A percentile compares a stretch with the other conserved stretches of the same genome.
Evolutionary conservation across 805 yeast genomes (phyloP).

Genomic region (Candida berthetii): DNA sequence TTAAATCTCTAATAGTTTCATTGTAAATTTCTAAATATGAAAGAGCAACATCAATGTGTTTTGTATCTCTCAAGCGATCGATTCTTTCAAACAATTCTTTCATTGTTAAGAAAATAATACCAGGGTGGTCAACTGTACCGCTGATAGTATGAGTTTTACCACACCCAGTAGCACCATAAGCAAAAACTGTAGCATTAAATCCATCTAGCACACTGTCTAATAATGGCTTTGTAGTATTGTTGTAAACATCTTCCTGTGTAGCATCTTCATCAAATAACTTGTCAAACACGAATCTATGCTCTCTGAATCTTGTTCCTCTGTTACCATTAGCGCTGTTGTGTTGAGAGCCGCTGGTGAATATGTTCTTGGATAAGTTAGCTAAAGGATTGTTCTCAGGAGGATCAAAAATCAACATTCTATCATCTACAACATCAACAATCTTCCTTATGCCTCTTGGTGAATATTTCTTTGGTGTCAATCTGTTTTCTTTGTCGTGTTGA

Average conservation of each 20-base stretch:
- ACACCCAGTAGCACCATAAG: constrained; percentile 97
- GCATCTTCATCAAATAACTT: constrained; percentile 61
- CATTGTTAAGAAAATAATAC: constrained; percentile 75
- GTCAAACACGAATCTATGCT: constrained; percentile 81
- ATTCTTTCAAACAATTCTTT: constrained; percentile 64
- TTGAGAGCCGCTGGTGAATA: constrained; percentile 26
- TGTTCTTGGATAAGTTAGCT: constrained; percentile 21
- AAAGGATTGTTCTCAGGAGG: constrained; percentile 70
- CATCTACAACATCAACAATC: constrained; percentile 76
- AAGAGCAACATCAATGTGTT: constrained; percentile 52
- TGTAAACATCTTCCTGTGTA: constrained; percentile 62
- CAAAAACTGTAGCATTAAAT: constrained; percentile 85
- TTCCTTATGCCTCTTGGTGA: constrained; percentile 54
- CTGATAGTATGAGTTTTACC: constrained; percentile 93
- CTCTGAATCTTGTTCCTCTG: constrained; percentile 46
- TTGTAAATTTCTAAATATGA: constrained; percentile 87
- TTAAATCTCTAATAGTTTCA: constrained; percentile 77
- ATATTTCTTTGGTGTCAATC: constrained; percentile 9
- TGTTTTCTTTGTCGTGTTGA: constrained; percentile 13
- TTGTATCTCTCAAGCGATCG: constrained; percentile 46
- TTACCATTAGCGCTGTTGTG: constrained; percentile 12
- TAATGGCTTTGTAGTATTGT: constrained; percentile 61
- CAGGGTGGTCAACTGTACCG: constrained; percentile 70
- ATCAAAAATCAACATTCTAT: constrained; percentile 79
- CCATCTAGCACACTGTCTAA: constrained; percentile 77